Conservation (phyloP, 805 yeast genomes). For the Danielozyma ontarioensis region DNA sequence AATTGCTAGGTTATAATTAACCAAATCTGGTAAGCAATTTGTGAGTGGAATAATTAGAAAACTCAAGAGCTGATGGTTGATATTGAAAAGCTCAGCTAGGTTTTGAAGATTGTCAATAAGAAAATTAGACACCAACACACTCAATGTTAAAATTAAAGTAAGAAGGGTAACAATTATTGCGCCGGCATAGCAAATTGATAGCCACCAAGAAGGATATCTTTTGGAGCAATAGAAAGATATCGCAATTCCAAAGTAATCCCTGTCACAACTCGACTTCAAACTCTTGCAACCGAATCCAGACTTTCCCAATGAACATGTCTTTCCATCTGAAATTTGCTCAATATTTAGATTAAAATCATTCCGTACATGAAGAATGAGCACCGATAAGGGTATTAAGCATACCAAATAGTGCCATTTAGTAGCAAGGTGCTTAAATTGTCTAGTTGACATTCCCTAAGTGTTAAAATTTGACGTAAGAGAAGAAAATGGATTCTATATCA, state of each 20-base stretch:
- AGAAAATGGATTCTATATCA: too few species aligned
- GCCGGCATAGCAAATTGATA: slow-evolving; percentile 7
- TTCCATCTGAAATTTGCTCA: neutral
- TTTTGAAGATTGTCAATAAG: slow-evolving; percentile 25
- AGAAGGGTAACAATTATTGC: slow-evolving; percentile 7
- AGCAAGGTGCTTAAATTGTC: neutral
- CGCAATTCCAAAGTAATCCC: slow-evolving; percentile 22
- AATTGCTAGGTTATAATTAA: slow-evolving; percentile 29
- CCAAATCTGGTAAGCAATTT: slow-evolving; percentile 33
- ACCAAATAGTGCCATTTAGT: neutral
- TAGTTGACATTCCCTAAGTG: too few species aligned
- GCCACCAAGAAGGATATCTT: slow-evolving; percentile 8
- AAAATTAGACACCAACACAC: slow-evolving; percentile 31
- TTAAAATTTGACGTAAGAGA: too few species aligned
- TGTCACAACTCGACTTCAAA: slow-evolving; percentile 16
- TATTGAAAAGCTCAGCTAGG: slow-evolving; percentile 16
- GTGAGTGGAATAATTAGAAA: slow-evolving; percentile 28
- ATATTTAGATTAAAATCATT: too few species aligned
- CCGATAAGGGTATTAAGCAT: neutral
- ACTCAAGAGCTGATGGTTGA: slow-evolving; percentile 26
- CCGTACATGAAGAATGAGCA: too few species aligned
- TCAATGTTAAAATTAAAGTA: slow-evolving; percentile 18
- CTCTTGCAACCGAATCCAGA: slow-evolving; percentile 9
- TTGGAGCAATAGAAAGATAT: slow-evolving; percentile 23
- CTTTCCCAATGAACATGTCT: neutral